A percentile compares a stretch with the other conserved stretches of the same genome.
These are phyloP conservation scores for Stephanodiscus minutulus DNA, from an alignment of 108 stramenopile species.

Conservation along the genomic window DNA sequence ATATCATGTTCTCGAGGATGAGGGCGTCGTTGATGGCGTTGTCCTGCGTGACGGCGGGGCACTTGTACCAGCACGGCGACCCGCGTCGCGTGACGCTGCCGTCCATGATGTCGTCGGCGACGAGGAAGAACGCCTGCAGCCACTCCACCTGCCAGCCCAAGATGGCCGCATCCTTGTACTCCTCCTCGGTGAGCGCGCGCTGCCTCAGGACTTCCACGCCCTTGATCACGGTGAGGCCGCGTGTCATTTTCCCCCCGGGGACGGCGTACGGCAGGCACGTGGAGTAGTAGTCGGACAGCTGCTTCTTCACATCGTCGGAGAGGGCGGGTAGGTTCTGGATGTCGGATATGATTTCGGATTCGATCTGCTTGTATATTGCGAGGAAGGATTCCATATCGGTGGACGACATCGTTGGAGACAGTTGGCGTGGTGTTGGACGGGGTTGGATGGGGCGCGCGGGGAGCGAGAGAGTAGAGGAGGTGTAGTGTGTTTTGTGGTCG, in stretches of 20 bases:
- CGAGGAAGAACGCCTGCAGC: conserved; percentile 97
- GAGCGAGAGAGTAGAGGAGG: no score
- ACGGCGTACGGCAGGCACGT: conserved; percentile 92
- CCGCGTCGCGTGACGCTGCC: conserved; percentile 95
- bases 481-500: no score
- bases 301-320: conserved; percentile 45
- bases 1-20: conserved; percentile 92
- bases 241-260: conserved; percentile 94
- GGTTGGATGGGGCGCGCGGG: no score
- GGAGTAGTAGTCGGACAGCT: conserved; percentile 61
- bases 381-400: conserved; percentile 59
- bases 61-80: conserved; percentile 96
- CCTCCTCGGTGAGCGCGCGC: conserved; percentile 52
- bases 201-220: conserved; percentile 56
- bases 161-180: conserved; percentile 59
- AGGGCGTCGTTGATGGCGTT: conserved; percentile 97
- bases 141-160: conserved; percentile 97
- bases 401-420: conserved; percentile 20
- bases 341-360: conserved; percentile 57
- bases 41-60: conserved; percentile 66
- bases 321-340: conserved; percentile 71
- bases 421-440: no score
- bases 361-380: conserved; percentile 60
- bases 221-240: conserved; percentile 85
- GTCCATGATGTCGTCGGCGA: conserved; percentile 99